These are phyloP conservation scores for Lyophyllum decastes DNA, from an alignment of 768 basidiomycete genomes.

Conservation along the genomic window DNA sequence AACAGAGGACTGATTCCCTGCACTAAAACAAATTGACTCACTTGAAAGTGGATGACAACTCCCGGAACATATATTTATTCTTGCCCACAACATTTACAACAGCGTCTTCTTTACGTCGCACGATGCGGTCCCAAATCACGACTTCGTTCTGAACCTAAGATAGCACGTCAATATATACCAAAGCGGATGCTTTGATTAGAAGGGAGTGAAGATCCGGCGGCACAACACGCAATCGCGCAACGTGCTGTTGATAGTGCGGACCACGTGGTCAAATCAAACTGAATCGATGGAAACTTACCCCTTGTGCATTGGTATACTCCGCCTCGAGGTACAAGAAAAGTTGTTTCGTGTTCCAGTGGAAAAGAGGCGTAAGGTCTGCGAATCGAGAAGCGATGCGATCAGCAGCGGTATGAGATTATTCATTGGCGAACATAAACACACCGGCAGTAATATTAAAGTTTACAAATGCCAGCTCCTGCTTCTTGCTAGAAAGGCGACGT, in stretches of 20 bases:
- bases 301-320: constrained; percentile 73
- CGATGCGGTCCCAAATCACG: constrained; percentile 91
- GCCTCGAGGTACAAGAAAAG: constrained; percentile 85
- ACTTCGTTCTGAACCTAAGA: constrained; percentile 70
- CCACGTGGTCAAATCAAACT: background rate
- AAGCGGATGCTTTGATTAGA: background rate
- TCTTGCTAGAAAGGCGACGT: constrained; percentile 55
- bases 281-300: constrained; percentile 48
- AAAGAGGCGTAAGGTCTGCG: constrained; percentile 78
- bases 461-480: constrained; percentile 79
- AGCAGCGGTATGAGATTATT: background rate
- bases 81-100: constrained; percentile 62
- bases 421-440: constrained; percentile 31
- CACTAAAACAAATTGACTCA: constrained; percentile 38
- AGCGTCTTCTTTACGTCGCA: constrained; percentile 79
- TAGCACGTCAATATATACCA: background rate
- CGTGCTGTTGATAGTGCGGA: background rate
- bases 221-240: background rate
- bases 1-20: background rate
- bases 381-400: background rate
- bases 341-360: constrained; percentile 98
- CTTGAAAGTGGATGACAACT: constrained; percentile 75
- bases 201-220: background rate
- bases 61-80: constrained; percentile 86
- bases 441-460: constrained; percentile 84